phyloP scores from a whole-genome alignment of 768 basidiomycete species.

The Amanita thiersii region DNA sequence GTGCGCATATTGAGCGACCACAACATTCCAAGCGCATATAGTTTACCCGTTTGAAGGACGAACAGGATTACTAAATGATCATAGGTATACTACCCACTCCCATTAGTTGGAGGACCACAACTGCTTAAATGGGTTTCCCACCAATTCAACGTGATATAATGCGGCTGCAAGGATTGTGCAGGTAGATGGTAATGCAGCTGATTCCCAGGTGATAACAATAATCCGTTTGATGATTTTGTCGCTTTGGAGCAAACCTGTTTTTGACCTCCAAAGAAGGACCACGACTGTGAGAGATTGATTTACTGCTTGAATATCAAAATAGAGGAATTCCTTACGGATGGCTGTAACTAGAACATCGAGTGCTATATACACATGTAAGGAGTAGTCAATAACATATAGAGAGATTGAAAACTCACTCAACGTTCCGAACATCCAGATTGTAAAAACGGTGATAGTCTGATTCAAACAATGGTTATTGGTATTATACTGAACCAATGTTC shows the following conservation, averaged over 20 bases:
- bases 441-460: conserved; percentile 35
- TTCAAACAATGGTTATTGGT: not conserved
- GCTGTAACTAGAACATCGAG: conserved; percentile 31
- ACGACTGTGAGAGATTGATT: conserved; percentile 23
- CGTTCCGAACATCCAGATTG: conserved; percentile 38
- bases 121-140: conserved; percentile 8
- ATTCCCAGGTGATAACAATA: conserved; percentile 32
- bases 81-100: conserved; percentile 1
- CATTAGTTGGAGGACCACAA: not conserved
- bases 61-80: conserved; percentile 40
- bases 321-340: conserved; percentile 21
- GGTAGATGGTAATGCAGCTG: conserved; percentile 22
- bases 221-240: conserved; percentile 32
- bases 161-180: conserved; percentile 28
- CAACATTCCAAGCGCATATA: conserved; percentile 34
- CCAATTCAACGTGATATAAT: conserved; percentile 27
- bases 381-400: not conserved
- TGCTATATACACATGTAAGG: conserved; percentile 17
- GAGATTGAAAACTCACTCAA: conserved; percentile 21
- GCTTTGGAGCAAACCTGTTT: conserved; percentile 23
- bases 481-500: not conserved
- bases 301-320: not conserved
- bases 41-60: conserved; percentile 40
- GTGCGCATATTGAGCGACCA: conserved; percentile 28
- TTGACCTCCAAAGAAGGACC: conserved; percentile 30